Evolutionary conservation across 352 stramenopile species (phyloP).

Genomic region (Phytophthora europaea): DNA sequence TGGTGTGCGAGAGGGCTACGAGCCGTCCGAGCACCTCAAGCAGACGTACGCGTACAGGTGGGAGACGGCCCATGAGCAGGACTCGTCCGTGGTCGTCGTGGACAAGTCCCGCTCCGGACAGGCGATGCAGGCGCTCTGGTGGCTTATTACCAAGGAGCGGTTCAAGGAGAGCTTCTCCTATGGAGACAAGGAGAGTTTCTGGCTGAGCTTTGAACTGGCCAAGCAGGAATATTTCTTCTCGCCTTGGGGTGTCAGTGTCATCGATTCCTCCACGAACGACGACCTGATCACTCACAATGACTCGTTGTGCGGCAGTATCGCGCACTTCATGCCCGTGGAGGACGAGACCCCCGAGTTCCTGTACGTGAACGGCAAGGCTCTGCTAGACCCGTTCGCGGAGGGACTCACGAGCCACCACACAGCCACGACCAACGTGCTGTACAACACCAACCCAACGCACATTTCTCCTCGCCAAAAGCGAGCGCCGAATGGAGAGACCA

Average conservation of each 20-base stretch:
- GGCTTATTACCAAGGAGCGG: slow-evolving; percentile 45
- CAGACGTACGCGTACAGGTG: slow-evolving; percentile 56
- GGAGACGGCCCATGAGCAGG: slow-evolving; percentile 55
- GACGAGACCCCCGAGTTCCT: slow-evolving; percentile 50
- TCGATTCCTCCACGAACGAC: slow-evolving; percentile 45
- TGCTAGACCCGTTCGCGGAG: slow-evolving; percentile 45
- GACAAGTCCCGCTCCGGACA: slow-evolving; percentile 42
- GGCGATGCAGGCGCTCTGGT: slow-evolving; percentile 51
- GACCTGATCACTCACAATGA: slow-evolving; percentile 50
- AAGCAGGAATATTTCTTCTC: slow-evolving; percentile 64
- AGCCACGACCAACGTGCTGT: slow-evolving; percentile 46
- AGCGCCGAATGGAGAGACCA: slow-evolving; percentile 27
- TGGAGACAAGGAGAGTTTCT: slow-evolving; percentile 64
- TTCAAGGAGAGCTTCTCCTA: slow-evolving; percentile 48
- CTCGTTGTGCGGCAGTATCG: slow-evolving; percentile 53
- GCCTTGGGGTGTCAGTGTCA: slow-evolving; percentile 49
- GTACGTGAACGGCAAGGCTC: slow-evolving; percentile 65
- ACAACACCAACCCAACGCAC: slow-evolving; percentile 61
- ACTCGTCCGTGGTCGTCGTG: slow-evolving; percentile 69
- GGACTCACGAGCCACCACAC: slow-evolving; percentile 29
- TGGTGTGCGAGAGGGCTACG: slow-evolving; percentile 31
- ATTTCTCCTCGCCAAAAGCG: slow-evolving; percentile 47
- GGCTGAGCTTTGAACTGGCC: slow-evolving; percentile 62
- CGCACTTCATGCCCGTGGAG: slow-evolving; percentile 44
- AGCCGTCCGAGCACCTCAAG: slow-evolving; percentile 48